A percentile compares a stretch with the other conserved stretches of the same genome.
phyloP scores from a whole-genome alignment of 163 green algal species.

The Prototheca wickerhamii region DNA sequence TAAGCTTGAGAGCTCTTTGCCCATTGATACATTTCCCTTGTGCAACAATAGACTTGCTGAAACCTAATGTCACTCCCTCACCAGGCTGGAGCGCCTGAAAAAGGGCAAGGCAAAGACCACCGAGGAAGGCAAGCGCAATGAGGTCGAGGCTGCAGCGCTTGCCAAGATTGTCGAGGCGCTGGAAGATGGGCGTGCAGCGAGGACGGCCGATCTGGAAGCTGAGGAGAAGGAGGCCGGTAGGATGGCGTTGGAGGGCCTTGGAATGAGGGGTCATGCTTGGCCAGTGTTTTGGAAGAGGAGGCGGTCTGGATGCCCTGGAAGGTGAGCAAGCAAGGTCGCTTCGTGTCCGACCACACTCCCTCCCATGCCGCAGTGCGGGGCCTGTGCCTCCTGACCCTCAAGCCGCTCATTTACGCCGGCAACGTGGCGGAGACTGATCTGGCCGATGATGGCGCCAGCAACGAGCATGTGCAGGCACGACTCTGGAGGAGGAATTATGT shows the following conservation, averaged over 20 bases:
- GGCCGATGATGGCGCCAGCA: constrained; percentile 56
- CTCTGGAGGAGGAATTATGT: too few relatives aligned
- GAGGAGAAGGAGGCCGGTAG: constrained; percentile 61
- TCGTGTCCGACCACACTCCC: too few relatives aligned
- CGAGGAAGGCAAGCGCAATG: constrained; percentile 19
- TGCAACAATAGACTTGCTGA: too few relatives aligned
- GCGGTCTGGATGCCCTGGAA: too few relatives aligned
- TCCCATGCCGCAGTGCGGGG: constrained; percentile 44
- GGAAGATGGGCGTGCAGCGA: constrained; percentile 57
- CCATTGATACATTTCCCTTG: too few relatives aligned
- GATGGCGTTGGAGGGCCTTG: too few relatives aligned
- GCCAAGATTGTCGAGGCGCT: constrained; percentile 47
- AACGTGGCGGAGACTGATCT: constrained; percentile 94
- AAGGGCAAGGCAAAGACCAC: constrained; percentile 54
- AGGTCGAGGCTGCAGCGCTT: constrained; percentile 51
- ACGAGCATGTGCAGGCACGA: constrained; percentile 66
- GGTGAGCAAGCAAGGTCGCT: too few relatives aligned
- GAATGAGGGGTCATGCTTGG: too few relatives aligned
- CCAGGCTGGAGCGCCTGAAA: constrained; percentile 56
- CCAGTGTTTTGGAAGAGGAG: too few relatives aligned
- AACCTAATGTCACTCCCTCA: too few relatives aligned
- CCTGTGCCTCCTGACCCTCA: constrained; percentile 87
- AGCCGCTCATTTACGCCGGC: constrained; percentile 87
- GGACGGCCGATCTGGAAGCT: constrained; percentile 56
- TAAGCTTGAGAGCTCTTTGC: too few relatives aligned